Evolutionary conservation across 495 filamentous ascomycete species (phyloP), one percentile per base, ranked within the genome.

Genomic region (Beverwykella pulmonaria): DNA sequence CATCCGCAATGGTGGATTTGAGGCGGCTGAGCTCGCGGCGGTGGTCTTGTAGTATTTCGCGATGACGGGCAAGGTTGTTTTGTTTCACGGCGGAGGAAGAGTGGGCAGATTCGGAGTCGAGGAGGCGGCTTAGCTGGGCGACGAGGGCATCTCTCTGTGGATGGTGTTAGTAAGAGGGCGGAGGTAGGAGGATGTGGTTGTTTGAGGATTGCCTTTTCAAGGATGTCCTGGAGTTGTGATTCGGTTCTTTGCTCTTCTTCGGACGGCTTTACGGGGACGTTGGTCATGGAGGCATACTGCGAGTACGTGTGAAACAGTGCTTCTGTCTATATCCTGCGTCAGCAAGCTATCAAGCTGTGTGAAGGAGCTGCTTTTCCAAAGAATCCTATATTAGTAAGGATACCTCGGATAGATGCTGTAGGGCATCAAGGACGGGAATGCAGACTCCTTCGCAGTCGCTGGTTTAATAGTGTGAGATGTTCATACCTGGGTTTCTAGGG

Each of bases 291-390:
- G n/a, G 92, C 89, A 82, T 90, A 97, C 79, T 97, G 92, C 9
- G 95, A 92, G 77, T 96, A 98, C 49, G 88, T 96, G 76, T 97
- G 92, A 76, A 98, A 96, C 55, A 94, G 87, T 62, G 83, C 86
- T 76, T 97, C 92, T 41, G 95, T 97, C 94, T 98, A 69, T 59
- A 49, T 52, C 41, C 23, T 26, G 41, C 63, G 72, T 72, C 76
- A 71, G 68, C 7, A n/a, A 12, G 46, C 39, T 14, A 34, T 4
- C n/a, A n/a, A n/a, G n/a, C n/a, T n/a, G n/a, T n/a, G n/a, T n/a
- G n/a, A n/a, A n/a, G n/a, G n/a, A n/a, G n/a, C n/a, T n/a, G n/a
- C n/a, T n/a, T n/a, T n/a, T n/a, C n/a, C n/a, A n/a, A n/a, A n/a
- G n/a, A n/a, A n/a, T n/a, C n/a, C n/a, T n/a, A n/a, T n/a, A n/a